Conservation (phyloP, 2,329 filamentous ascomycete species). For the Colletotrichum sublineola region DNA sequence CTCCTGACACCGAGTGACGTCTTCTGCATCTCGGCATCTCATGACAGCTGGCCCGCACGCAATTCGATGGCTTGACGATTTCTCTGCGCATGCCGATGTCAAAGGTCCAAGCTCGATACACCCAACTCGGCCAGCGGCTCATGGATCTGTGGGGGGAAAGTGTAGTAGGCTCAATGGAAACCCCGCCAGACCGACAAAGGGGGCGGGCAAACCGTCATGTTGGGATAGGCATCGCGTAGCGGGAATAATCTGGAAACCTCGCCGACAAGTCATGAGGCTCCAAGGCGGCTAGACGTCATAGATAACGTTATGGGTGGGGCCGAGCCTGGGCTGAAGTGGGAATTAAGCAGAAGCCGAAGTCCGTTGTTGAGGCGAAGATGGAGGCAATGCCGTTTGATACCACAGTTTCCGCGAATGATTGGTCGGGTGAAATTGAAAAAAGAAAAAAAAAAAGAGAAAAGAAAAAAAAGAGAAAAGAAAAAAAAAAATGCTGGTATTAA, state of each 20-base stretch:
- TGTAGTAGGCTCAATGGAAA: slow-evolving; percentile 2
- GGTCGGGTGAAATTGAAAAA: not conserved
- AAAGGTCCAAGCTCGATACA: slow-evolving; percentile 4
- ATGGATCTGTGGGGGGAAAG: not conserved
- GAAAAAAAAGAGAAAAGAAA: no score
- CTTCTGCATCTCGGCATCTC: not conserved
- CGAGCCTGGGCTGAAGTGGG: slow-evolving; percentile 34
- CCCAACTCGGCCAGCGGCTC: not conserved
- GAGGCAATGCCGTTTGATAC: not conserved
- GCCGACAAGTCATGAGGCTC: slow-evolving; percentile 36
- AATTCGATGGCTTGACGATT: slow-evolving; percentile 3
- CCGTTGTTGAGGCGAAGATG: slow-evolving; percentile 14
- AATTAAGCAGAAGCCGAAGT: slow-evolving; percentile 37
- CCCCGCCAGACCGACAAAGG: slow-evolving; percentile 10
- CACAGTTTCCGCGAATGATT: not conserved
- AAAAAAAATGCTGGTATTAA: no score
- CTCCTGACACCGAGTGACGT: slow-evolving; percentile 21
- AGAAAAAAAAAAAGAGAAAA: no score
- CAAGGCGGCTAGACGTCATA: slow-evolving; percentile 31
- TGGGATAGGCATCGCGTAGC: slow-evolving; percentile 20
- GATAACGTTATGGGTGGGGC: slow-evolving; percentile 26
- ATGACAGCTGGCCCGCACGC: not conserved
- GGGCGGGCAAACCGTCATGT: slow-evolving; percentile 1
- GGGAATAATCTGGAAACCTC: slow-evolving; percentile 25
- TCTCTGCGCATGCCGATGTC: slow-evolving; percentile 15